Percentiles rank a stretch among this genome's conserved stretches.
Evolutionary conservation across 495 filamentous ascomycete species (phyloP).

Genomic region (Hypoxylon crocopeplum): DNA sequence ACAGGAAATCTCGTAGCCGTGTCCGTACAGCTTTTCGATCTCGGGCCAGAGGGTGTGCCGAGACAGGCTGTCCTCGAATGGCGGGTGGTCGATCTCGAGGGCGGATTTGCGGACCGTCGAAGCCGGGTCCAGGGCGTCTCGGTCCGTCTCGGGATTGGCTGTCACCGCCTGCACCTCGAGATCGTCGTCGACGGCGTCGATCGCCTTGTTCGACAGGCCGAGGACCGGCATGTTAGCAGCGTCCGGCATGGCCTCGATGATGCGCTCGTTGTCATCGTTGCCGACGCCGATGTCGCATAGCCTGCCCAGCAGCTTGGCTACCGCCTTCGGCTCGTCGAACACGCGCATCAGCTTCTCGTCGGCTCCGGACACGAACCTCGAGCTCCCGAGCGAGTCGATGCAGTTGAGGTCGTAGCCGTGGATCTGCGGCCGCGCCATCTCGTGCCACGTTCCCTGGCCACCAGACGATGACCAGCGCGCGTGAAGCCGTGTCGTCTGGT

Average conservation of each 20-base stretch:
- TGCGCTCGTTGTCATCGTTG: slow-evolving; percentile 37
- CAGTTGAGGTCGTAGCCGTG: slow-evolving; percentile 99
- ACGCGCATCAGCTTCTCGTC: slow-evolving; percentile 97
- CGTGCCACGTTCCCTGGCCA: slow-evolving; percentile 76
- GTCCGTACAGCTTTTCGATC: slow-evolving; percentile 94
- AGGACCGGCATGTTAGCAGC: slow-evolving; percentile 93
- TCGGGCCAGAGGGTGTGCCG: slow-evolving; percentile 96
- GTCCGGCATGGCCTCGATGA: slow-evolving; percentile 69
- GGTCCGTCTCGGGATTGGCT: slow-evolving; percentile 46
- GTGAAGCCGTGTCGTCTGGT: slow-evolving; percentile 94
- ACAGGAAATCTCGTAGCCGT: slow-evolving; percentile 97
- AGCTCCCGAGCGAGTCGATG: slow-evolving; percentile 71
- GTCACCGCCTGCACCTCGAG: slow-evolving; percentile 46
- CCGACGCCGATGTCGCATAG: slow-evolving; percentile 72
- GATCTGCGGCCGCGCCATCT: slow-evolving; percentile 94
- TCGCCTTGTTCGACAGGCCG: slow-evolving; percentile 94
- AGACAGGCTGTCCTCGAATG: slow-evolving; percentile 86
- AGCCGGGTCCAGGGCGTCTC: slow-evolving; percentile 51
- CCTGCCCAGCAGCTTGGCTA: slow-evolving; percentile 73
- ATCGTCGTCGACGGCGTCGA: slow-evolving; percentile 66
- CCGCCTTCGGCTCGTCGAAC: slow-evolving; percentile 86
- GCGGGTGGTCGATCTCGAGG: slow-evolving; percentile 68
- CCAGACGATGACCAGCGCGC: slow-evolving; percentile 82
- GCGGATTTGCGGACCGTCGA: slow-evolving; percentile 51
- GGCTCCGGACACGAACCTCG: slow-evolving; percentile 90